Conservation (phyloP, 208 protist species). For the Willaertia magna region DNA sequence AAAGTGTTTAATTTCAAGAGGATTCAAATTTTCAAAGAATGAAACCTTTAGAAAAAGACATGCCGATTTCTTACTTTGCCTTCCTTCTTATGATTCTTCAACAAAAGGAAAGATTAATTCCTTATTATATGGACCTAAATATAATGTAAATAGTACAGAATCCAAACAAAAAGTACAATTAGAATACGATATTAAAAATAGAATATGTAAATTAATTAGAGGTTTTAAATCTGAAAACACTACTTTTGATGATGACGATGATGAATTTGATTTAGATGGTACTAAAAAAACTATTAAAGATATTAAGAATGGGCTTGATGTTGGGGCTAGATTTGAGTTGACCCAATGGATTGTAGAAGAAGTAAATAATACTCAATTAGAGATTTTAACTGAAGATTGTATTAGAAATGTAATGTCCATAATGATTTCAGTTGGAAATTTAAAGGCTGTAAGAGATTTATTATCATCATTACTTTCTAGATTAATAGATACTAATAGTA, state of each 20-base stretch:
- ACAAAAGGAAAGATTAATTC: neutral
- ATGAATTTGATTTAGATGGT: neutral
- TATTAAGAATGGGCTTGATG: neutral
- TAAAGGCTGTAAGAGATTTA: neutral
- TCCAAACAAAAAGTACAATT: neutral
- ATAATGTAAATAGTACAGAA: too few relatives aligned
- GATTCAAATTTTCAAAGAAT: neutral
- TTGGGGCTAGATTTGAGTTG: neutral
- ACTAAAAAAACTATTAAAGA: neutral
- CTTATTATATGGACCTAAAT: neutral
- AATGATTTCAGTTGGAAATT: neutral
- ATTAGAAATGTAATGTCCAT: neutral
- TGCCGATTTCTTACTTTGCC: neutral
- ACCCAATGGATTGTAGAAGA: neutral
- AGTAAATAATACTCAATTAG: neutral
- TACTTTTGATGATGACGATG: too few relatives aligned
- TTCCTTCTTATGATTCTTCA: neutral
- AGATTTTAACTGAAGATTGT: neutral
- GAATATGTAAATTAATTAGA: neutral
- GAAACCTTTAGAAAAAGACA: neutral
- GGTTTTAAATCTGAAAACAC: too few relatives aligned
- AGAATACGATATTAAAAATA: neutral
- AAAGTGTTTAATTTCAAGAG: neutral
- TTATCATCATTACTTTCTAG: too few relatives aligned
- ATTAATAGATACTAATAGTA: neutral